Evolutionary conservation across 306 rosid genomes (phyloP), one percentile per base, ranked within the genome.

Genomic region (Citrullus mucosospermus): DNA sequence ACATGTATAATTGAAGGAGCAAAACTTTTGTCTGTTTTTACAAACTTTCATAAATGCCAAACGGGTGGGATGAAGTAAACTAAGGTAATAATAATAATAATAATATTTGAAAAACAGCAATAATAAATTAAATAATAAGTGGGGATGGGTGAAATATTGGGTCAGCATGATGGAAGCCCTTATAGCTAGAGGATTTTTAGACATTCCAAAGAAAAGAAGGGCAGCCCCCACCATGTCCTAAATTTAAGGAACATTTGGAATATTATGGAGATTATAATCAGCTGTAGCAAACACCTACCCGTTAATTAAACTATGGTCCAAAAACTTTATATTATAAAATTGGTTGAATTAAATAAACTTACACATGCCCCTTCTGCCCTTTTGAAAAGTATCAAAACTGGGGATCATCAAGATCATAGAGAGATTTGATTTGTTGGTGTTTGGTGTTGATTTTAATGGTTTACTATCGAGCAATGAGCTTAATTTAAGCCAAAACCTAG

Each of bases 181-280:
- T 38, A 66, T 16, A 66, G 15, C 10, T 15, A 65, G 73, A 8
- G 30, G 3, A 36, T 16, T 16, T 63, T 65, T 69, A 22, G 75
- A 68, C 75, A 69, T 69, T 69, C 75, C 36, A 41, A 71, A 9
- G 36, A 41, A 69, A 66, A 17, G 12, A 2, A 69, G 56, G 39
- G 34, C 67, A 46, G 79, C 53, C 79, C 78, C 79, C 67, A 76
- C 79, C 39, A 76, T 76, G 79, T 56, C 67, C 34, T 43, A 76
- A 76, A 58, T 54, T 41, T 36, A 34, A 18, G 53, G 50, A 55
- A 76, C 79, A 76, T 76, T 76, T 56, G 53, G 79, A 76, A 76
- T 76, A 76, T 76, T 76, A 58, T 14, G 59, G 59, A 72, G 77
- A 72, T 72, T 48, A 15, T 72, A 20, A 22, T 70, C 55, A 39